Conservation (phyloP, 2,329 filamentous ascomycete species). For the Alternaria arbusti region DNA sequence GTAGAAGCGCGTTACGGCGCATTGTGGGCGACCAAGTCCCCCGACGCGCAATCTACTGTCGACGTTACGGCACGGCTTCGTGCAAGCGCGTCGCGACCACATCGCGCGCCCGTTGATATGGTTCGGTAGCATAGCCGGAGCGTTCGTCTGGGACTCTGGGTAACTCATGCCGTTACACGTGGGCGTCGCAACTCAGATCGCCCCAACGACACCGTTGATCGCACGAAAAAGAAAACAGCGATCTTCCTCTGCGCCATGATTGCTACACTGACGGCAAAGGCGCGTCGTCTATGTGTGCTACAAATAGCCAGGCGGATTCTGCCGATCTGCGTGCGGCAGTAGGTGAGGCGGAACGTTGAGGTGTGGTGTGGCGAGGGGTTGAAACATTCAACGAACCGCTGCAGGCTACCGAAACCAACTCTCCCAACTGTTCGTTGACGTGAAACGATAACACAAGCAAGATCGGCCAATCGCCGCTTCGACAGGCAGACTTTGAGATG, state of each 20-base stretch:
- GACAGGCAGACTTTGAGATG: conserved; percentile 16
- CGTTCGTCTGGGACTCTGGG: conserved; percentile 12
- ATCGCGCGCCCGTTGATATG: conserved; percentile 25
- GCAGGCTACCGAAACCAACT: conserved; percentile 38
- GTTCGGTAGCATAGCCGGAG: conserved; percentile 35
- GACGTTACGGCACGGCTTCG: not conserved
- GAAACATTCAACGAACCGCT: conserved; percentile 35
- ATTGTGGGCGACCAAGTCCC: conserved; percentile 8
- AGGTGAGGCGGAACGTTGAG: conserved; percentile 24
- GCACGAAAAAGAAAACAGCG: conserved; percentile 7
- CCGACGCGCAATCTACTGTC: not conserved
- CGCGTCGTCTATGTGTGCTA: conserved; percentile 33
- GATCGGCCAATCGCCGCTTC: conserved; percentile 28
- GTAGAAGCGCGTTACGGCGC: conserved; percentile 7
- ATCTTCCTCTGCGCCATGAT: conserved; percentile 5
- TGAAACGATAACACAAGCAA: conserved; percentile 33
- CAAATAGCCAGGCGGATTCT: conserved; percentile 21
- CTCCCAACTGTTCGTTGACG: conserved; percentile 22
- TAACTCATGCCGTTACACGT: conserved; percentile 30
- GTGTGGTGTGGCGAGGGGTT: conserved; percentile 20
- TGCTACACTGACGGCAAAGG: conserved; percentile 26
- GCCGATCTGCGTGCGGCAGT: conserved; percentile 30
- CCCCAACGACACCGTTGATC: conserved; percentile 15
- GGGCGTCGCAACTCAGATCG: conserved; percentile 17
- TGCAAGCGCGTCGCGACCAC: conserved; percentile 10